phyloP scores from a whole-genome alignment of 2,329 filamentous ascomycete genomes.

The Blumeriella jaapii region DNA sequence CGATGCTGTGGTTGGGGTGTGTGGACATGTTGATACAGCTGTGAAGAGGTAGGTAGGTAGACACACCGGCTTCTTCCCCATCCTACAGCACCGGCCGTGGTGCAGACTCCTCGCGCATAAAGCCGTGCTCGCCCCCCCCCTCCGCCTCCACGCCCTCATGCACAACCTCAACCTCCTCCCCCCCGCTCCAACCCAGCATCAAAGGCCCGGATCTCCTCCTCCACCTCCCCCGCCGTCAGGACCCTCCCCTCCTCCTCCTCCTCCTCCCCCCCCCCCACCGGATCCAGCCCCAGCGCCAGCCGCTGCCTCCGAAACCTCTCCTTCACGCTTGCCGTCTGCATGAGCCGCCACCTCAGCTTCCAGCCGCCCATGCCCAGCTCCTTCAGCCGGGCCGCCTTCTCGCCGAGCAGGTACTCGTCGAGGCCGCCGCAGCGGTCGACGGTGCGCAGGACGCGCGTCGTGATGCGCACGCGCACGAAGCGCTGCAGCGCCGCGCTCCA shows the following conservation, averaged over 20 bases:
- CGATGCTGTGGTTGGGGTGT: no score
- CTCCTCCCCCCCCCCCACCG: conserved; percentile 31
- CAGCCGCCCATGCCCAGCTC: conserved; percentile 85
- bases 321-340: conserved; percentile 63
- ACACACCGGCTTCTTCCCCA: conserved; percentile 1
- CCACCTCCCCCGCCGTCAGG: conserved; percentile 22
- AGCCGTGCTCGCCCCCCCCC: conserved; percentile 29
- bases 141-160: conserved; percentile 32
- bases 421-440: conserved; percentile 81
- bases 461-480: conserved; percentile 56
- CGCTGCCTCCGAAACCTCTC: conserved; percentile 56
- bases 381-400: conserved; percentile 65
- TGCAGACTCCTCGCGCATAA: conserved; percentile 28
- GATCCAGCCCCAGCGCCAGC: conserved; percentile 50
- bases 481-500: conserved; percentile 51
- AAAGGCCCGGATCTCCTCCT: conserved; percentile 28
- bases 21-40: conserved; percentile 6
- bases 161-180: conserved; percentile 26
- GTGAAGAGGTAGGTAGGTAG: no score
- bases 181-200: conserved; percentile 35
- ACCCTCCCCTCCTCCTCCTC: conserved; percentile 31
- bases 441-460: conserved; percentile 55
- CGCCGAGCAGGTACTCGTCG: conserved; percentile 81
- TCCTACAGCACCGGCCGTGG: conserved; percentile 18
- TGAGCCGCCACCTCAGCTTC: conserved; percentile 78